These are phyloP conservation scores for Abortiporus biennis DNA, from an alignment of 1,284 basidiomycete genomes.

Conservation along the genomic window DNA sequence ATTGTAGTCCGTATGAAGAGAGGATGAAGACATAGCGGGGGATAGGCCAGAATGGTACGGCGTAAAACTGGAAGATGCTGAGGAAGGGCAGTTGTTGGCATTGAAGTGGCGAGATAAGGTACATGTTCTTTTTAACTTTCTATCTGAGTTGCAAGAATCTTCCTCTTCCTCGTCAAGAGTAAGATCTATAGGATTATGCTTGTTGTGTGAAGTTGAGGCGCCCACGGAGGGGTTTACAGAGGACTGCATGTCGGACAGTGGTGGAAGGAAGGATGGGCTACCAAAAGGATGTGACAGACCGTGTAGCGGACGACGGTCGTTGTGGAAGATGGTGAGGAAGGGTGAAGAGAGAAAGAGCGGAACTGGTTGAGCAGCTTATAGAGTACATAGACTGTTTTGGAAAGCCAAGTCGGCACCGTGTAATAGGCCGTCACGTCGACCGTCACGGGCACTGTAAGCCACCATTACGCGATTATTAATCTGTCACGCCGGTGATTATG, in stretches of 20 bases:
- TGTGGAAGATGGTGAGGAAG: constrained; percentile 7
- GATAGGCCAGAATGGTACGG: constrained; percentile 23
- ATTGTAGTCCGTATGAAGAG: constrained; percentile 12
- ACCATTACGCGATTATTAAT: too few species aligned
- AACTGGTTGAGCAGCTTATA: too few species aligned
- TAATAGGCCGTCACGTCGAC: too few species aligned
- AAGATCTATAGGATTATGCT: constrained; percentile 27
- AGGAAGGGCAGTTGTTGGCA: constrained; percentile 11
- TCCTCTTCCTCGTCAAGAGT: constrained; percentile 26
- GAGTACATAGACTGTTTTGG: too few species aligned
- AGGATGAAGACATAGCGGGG: constrained; percentile 25
- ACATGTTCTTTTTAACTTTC: constrained; percentile 22
- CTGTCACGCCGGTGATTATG: too few species aligned
- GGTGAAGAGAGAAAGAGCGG: too few species aligned
- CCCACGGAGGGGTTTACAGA: constrained; percentile 1
- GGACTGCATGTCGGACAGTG: neutral
- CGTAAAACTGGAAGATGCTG: constrained; percentile 11
- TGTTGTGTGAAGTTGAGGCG: constrained; percentile 15
- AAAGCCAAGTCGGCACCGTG: too few species aligned
- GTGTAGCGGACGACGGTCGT: constrained; percentile 5
- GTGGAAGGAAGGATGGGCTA: constrained; percentile 8
- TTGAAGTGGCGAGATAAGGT: constrained; percentile 19
- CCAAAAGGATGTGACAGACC: too few species aligned
- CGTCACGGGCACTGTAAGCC: too few species aligned
- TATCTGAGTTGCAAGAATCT: constrained; percentile 15